Conservation (phyloP, 2,329 filamentous ascomycete genomes). For the Emergomyces orientalis region DNA sequence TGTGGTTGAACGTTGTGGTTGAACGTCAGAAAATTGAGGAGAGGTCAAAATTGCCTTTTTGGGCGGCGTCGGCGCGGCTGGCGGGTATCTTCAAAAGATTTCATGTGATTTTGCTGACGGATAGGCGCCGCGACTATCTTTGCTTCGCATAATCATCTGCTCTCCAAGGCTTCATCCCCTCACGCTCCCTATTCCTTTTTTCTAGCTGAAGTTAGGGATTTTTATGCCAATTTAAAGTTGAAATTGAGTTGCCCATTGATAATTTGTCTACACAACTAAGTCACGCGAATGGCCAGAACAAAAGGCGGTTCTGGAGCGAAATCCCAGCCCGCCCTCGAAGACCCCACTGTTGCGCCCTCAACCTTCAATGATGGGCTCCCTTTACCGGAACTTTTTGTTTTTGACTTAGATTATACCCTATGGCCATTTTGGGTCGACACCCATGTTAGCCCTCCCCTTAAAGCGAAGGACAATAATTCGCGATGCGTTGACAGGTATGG, state of each 20-base stretch:
- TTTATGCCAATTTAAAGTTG: not conserved
- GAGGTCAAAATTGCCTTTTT: not conserved
- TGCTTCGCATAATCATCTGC: too few relatives aligned
- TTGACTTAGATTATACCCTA: conserved; percentile 96
- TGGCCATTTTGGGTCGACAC: conserved; percentile 99
- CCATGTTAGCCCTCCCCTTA: conserved; percentile 69
- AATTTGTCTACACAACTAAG: not conserved
- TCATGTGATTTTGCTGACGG: not conserved
- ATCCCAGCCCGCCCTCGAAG: conserved; percentile 11
- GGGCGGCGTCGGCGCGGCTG: not conserved
- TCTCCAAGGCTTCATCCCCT: too few relatives aligned
- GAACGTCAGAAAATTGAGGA: not conserved
- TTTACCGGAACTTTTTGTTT: conserved; percentile 74
- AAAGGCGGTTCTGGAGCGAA: conserved; percentile 11
- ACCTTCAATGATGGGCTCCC: conserved; percentile 59
- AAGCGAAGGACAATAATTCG: conserved; percentile 47
- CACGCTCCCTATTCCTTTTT: not conserved
- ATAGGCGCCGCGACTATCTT: not conserved
- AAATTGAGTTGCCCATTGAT: not conserved
- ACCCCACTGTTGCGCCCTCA: conserved; percentile 32
- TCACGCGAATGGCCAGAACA: not conserved
- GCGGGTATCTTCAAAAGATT: too few relatives aligned
- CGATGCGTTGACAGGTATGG: conserved; percentile 36
- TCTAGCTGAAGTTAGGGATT: not conserved
- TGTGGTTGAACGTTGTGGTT: too few relatives aligned